Conservation (phyloP, 2,329 filamentous ascomycete species). For the Magnaporthiopsis rhizophila region DNA sequence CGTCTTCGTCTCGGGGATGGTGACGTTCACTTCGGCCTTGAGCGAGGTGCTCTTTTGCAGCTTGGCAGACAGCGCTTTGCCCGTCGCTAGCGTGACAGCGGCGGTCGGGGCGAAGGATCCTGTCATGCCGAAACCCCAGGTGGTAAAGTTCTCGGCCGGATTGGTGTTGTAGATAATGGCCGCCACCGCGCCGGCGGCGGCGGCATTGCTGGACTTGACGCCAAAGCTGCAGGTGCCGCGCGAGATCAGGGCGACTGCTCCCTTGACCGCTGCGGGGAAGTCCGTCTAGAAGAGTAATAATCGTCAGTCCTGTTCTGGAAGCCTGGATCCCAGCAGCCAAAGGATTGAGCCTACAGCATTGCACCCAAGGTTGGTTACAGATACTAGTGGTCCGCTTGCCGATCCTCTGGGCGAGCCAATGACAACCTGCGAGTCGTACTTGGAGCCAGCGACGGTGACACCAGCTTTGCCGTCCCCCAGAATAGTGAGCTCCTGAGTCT, state of each 20-base stretch:
- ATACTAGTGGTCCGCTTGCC: slow-evolving; percentile 31
- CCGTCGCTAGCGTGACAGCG: slow-evolving; percentile 54
- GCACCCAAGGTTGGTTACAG: slow-evolving; percentile 48
- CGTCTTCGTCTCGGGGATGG: slow-evolving; percentile 43
- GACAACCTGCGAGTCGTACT: slow-evolving; percentile 22
- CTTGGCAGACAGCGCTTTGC: slow-evolving; percentile 46
- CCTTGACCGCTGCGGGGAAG: slow-evolving; percentile 50
- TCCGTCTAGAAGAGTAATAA: slow-evolving; percentile 34
- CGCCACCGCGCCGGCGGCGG: slow-evolving; percentile 60
- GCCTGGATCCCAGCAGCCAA: too few relatives aligned
- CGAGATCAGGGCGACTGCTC: slow-evolving; percentile 61
- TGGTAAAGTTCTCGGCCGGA: slow-evolving; percentile 40
- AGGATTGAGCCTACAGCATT: slow-evolving; percentile 5
- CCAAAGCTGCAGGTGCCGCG: slow-evolving; percentile 67
- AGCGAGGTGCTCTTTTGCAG: not conserved
- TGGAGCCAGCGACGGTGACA: slow-evolving; percentile 22
- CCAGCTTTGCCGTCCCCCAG: slow-evolving; percentile 24
- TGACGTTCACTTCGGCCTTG: not conserved
- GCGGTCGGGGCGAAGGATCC: slow-evolving; percentile 61
- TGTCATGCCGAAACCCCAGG: slow-evolving; percentile 56
- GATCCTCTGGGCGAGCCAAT: slow-evolving; percentile 43
- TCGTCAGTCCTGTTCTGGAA: too few relatives aligned
- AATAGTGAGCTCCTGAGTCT: slow-evolving; percentile 36
- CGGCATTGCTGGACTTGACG: slow-evolving; percentile 60
- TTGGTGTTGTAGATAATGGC: slow-evolving; percentile 70